Evolutionary conservation across 2,329 filamentous ascomycete species (phyloP).

Genomic region (Penicillium brasilianum): DNA sequence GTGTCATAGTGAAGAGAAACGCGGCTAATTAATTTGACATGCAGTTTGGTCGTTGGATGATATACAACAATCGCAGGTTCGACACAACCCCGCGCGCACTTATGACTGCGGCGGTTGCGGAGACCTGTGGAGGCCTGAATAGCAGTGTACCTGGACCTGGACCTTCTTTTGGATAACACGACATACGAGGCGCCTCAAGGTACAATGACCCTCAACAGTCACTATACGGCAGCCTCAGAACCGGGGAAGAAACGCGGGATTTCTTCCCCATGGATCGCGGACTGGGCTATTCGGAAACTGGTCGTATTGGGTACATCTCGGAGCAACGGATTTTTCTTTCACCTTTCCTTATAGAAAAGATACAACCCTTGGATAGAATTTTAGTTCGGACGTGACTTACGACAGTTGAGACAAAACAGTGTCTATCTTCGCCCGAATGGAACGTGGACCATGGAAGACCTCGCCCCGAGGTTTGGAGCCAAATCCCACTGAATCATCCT

Average conservation of each 20-base stretch:
- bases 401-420: constrained; percentile 22
- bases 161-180: neutral
- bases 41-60: constrained; percentile 49
- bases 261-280: neutral
- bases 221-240: neutral
- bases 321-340: neutral
- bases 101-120: constrained; percentile 27
- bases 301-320: neutral
- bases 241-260: neutral
- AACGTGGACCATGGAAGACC: constrained; percentile 1
- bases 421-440: neutral
- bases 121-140: constrained; percentile 19
- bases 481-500: neutral
- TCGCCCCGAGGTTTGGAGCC: neutral
- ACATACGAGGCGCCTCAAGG: constrained; percentile 14
- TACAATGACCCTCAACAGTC: neutral
- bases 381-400: constrained; percentile 15
- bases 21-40: constrained; percentile 12
- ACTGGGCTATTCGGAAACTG: neutral
- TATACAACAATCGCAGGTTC: constrained; percentile 43
- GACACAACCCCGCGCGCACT: constrained; percentile 38
- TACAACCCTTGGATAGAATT: constrained; percentile 9
- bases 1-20: neutral
- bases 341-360: constrained; percentile 15
- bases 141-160: constrained; percentile 7